Evolutionary conservation across 768 basidiomycete species (phyloP), one percentile per base, ranked within the genome.

Genomic region (Agrocybe chaxingu): DNA sequence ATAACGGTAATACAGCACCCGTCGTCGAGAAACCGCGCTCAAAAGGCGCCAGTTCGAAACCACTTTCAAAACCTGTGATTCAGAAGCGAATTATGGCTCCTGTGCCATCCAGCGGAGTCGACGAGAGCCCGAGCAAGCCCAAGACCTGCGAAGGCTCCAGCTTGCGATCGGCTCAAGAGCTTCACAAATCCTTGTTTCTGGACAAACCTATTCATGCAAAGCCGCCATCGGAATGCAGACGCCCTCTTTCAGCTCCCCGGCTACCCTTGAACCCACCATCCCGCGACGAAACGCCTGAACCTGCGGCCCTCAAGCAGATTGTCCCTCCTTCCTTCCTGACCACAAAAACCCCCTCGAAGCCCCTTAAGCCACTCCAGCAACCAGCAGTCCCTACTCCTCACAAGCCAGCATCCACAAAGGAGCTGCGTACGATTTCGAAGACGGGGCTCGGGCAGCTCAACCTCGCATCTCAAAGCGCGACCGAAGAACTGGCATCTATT

Each of bases 371-470:
- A 3, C 47, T 66, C 8, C 59, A 58, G 29, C 67, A 62, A 5
- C 73, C 73, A 5, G 59, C 60, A 6, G 43, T 58, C 36, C 62
- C 59, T 4, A 55, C 47, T 31, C 59, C 0, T 19, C 11, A 34
- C n/a, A 44, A 42, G 9, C 31, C 30, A 7, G 2, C 18, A 18
- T 13, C 43, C 5, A 35, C 64, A 1, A 73, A 76, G 50, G 62
- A 65, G 4, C 57, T 80, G 58, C 73, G 70, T 40, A 76, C 81
- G 6, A 77, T 85, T 30, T 73, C 72, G 0, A 77, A 72, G 11
- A 82, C 80, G 4, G 63, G 66, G n/a, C 63, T 84, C 11, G 81
- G 82, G 1, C 70, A 67, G 10, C 74, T 78, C 16, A 76, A 84
- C 60, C 66, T 79, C 1, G 75, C 71, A 33, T 78, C 79, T 11